These are phyloP conservation scores for Puccinia coronata DNA, from an alignment of 1,284 basidiomycete genomes.

Conservation along the genomic window DNA sequence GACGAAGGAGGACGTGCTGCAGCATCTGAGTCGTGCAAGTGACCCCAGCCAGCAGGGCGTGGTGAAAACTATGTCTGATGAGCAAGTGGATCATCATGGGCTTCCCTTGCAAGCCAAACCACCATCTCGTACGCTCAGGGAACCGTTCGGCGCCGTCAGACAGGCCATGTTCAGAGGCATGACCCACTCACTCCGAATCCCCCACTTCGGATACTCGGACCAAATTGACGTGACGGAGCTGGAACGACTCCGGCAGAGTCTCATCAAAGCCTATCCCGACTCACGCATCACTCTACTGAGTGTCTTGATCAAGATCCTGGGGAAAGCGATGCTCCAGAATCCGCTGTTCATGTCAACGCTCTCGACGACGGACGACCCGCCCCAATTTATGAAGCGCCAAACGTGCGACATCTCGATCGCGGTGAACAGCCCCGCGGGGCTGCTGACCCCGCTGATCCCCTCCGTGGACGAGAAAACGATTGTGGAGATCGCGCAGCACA, in stretches of 20 bases:
- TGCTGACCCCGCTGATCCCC: slow-evolving; percentile 82
- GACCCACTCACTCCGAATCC: slow-evolving; percentile 52
- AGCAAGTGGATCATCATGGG: too few relatives aligned
- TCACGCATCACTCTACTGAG: slow-evolving; percentile 76
- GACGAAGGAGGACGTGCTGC: slow-evolving; percentile 69
- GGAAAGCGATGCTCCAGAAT: slow-evolving; percentile 77
- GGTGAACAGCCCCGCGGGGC: slow-evolving; percentile 73
- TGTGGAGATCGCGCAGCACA: slow-evolving; percentile 68
- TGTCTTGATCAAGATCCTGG: slow-evolving; percentile 80
- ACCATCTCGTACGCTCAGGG: not conserved
- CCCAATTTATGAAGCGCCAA: slow-evolving; percentile 51
- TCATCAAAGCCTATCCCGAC: slow-evolving; percentile 58
- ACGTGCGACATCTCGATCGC: slow-evolving; percentile 70
- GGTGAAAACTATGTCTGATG: not conserved
- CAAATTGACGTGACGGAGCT: slow-evolving; percentile 79
- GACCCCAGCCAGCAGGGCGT: slow-evolving; percentile 61
- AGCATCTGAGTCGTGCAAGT: slow-evolving; percentile 55
- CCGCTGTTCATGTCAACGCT: slow-evolving; percentile 67
- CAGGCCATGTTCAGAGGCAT: slow-evolving; percentile 28
- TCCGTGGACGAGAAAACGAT: slow-evolving; percentile 67
- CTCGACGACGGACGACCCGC: slow-evolving; percentile 50
- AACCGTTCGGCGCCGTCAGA: slow-evolving; percentile 25
- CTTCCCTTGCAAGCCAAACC: too few relatives aligned
- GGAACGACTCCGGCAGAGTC: slow-evolving; percentile 65
- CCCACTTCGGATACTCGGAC: slow-evolving; percentile 79